phyloP scores from a whole-genome alignment of 2,329 filamentous ascomycete species.

The Ascochyta koolunga region DNA sequence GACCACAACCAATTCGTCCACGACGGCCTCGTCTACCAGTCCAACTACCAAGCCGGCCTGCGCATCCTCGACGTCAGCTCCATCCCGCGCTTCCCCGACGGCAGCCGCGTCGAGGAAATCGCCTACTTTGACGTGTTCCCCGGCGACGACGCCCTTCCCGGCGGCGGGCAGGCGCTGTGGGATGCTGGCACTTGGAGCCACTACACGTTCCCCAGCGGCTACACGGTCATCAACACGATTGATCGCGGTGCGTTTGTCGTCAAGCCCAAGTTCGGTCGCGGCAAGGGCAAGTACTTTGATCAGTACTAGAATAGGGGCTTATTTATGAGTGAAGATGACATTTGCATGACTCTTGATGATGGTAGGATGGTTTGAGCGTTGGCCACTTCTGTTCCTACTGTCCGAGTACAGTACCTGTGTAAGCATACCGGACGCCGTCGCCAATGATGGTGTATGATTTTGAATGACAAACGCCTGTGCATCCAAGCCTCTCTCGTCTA shows the following conservation, averaged over 20 bases:
- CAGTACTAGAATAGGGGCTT: constrained; percentile 18
- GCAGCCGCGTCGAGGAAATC: constrained; percentile 49
- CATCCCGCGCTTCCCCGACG: constrained; percentile 47
- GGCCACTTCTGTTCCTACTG: too few relatives aligned
- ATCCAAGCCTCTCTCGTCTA: constrained; percentile 1
- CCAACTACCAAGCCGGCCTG: constrained; percentile 54
- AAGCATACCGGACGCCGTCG: constrained; percentile 18
- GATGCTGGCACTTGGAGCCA: constrained; percentile 53
- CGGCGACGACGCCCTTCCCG: constrained; percentile 44
- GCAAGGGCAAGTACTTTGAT: constrained; percentile 36
- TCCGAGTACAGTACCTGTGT: constrained; percentile 7
- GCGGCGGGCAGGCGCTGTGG: constrained; percentile 46
- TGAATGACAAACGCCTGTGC: constrained; percentile 19
- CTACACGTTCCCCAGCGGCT: constrained; percentile 50
- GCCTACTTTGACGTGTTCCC: constrained; percentile 53
- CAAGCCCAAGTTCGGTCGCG: constrained; percentile 33
- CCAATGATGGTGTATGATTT: constrained; percentile 15
- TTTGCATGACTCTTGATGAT: constrained; percentile 6
- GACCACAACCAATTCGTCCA: constrained; percentile 57
- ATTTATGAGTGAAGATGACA: not conserved
- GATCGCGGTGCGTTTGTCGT: constrained; percentile 51
- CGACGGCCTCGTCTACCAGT: constrained; percentile 50
- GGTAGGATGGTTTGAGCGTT: not conserved
- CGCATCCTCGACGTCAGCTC: constrained; percentile 51
- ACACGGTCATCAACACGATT: constrained; percentile 57